These are phyloP conservation scores for Yarrowia galli DNA, from an alignment of 1,139 yeast genomes.

Conservation along the genomic window DNA sequence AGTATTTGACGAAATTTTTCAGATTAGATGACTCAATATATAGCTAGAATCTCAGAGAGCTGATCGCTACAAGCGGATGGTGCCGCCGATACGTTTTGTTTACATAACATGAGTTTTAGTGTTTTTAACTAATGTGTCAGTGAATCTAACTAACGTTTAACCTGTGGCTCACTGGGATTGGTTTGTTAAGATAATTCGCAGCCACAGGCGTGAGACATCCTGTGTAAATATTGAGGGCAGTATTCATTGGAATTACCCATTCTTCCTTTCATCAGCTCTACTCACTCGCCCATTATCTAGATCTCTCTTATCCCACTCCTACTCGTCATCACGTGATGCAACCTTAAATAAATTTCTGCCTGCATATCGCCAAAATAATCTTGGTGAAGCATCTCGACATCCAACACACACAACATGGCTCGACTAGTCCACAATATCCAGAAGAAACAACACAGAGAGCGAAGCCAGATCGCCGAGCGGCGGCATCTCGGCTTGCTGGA, in stretches of 20 bases:
- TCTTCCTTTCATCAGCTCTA: too few species aligned
- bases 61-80: neutral
- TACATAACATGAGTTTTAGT: too few species aligned
- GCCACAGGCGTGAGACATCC: neutral
- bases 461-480: slow-evolving; percentile 82
- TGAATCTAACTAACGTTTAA: neutral
- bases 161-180: neutral
- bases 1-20: too few species aligned
- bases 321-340: neutral
- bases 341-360: slow-evolving; percentile 27
- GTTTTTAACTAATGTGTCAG: too few species aligned
- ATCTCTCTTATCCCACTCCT: too few species aligned
- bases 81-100: too few species aligned
- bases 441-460: slow-evolving; percentile 93
- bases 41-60: too few species aligned
- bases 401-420: slow-evolving; percentile 59
- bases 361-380: slow-evolving; percentile 36
- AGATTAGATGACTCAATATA: too few species aligned
- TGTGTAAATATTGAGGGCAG: too few species aligned
- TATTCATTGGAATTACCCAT: too few species aligned
- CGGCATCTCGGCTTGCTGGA: slow-evolving; percentile 82
- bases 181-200: neutral
- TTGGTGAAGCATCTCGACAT: neutral
- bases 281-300: too few species aligned
- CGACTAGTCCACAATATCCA: slow-evolving; percentile 86